Conservation (phyloP, 2,329 filamentous ascomycete species). For the Sporothrix globosa region DNA sequence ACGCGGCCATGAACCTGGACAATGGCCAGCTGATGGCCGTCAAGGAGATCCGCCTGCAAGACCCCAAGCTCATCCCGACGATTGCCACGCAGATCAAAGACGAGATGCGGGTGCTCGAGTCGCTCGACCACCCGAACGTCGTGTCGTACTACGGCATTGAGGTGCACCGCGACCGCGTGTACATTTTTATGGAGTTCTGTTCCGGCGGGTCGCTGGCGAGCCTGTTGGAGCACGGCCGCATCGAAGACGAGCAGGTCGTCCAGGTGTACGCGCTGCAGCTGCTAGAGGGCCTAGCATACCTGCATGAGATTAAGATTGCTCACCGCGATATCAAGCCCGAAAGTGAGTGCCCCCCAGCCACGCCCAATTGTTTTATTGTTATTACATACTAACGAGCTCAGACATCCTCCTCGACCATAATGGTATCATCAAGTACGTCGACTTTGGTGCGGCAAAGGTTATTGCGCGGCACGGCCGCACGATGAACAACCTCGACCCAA, state of each 20-base stretch:
- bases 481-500: slow-evolving; percentile 46
- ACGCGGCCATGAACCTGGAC: slow-evolving; percentile 95
- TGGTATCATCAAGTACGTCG: slow-evolving; percentile 98
- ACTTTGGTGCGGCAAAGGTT: slow-evolving; percentile 96
- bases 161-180: slow-evolving; percentile 98
- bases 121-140: slow-evolving; percentile 95
- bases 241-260: slow-evolving; percentile 96
- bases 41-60: slow-evolving; percentile 96
- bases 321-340: slow-evolving; percentile 98
- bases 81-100: slow-evolving; percentile 93
- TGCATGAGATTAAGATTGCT: slow-evolving; percentile 88
- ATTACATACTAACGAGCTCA: slow-evolving; percentile 42
- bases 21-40: slow-evolving; percentile 97
- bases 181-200: slow-evolving; percentile 99
- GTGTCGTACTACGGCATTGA: slow-evolving; percentile 98
- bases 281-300: slow-evolving; percentile 88
- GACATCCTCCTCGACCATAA: slow-evolving; percentile 96
- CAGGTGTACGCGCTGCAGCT: slow-evolving; percentile 96
- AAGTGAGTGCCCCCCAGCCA: slow-evolving; percentile 64
- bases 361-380: not conserved
- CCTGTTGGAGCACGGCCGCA: slow-evolving; percentile 90
- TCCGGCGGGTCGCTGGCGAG: slow-evolving; percentile 90
- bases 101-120: slow-evolving; percentile 94
- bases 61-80: slow-evolving; percentile 92
- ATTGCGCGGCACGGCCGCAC: slow-evolving; percentile 94